Conservation (phyloP, 2,329 filamentous ascomycete species). For the Aspergillus neoniger region DNA sequence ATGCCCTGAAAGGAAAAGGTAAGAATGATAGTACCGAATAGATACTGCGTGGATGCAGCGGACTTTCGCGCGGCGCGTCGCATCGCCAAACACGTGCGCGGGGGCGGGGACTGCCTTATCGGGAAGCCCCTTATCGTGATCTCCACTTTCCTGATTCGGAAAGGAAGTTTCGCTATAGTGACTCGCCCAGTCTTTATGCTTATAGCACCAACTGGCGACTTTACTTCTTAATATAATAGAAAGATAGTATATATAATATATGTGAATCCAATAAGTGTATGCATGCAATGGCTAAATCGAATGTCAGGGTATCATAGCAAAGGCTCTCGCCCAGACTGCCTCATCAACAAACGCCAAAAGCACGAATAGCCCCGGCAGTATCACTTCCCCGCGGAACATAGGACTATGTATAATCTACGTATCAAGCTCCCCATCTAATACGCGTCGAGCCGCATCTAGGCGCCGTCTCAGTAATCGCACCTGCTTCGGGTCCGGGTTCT, state of each 20-base stretch:
- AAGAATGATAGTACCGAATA: too few species aligned
- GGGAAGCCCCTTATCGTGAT: neutral
- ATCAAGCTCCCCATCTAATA: constrained; percentile 68
- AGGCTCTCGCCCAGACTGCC: constrained; percentile 3
- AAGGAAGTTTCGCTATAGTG: too few species aligned
- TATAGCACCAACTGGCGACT: neutral
- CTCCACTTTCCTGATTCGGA: neutral
- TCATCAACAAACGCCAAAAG: constrained; percentile 3
- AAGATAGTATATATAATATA: constrained; percentile 1
- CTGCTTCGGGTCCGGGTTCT: constrained; percentile 56
- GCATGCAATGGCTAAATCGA: constrained; percentile 10
- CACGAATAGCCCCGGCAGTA: neutral
- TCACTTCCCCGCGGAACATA: neutral
- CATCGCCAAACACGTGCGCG: constrained; percentile 7
- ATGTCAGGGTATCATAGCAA: constrained; percentile 18
- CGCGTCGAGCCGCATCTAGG: constrained; percentile 71
- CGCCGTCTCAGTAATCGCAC: constrained; percentile 67
- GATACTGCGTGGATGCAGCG: neutral
- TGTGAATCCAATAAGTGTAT: constrained; percentile 1
- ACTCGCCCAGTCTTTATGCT: too few species aligned
- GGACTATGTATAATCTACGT: constrained; percentile 12
- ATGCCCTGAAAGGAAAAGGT: too few species aligned
- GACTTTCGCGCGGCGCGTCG: constrained; percentile 3
- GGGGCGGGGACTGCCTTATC: neutral
- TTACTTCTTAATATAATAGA: neutral